Conservation (phyloP, 176 grass and related monocot genomes). For the Carex parvula region DNA sequence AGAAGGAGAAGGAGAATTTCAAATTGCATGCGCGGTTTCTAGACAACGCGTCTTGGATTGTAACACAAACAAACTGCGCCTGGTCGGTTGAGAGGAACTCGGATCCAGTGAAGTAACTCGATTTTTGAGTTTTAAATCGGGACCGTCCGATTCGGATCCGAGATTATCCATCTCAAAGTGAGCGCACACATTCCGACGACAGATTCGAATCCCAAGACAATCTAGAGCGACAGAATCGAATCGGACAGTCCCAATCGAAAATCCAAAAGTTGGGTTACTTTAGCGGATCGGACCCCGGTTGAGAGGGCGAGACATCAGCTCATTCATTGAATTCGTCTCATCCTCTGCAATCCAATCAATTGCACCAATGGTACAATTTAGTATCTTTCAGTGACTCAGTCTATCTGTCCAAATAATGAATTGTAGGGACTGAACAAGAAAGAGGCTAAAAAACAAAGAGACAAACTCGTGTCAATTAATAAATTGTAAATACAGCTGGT, state of each 20-base stretch:
- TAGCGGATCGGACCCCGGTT: too few species aligned
- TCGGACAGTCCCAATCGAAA: too few species aligned
- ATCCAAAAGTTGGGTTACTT: too few species aligned
- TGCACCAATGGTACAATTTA: not conserved
- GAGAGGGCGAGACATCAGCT: not conserved
- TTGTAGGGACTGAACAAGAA: not conserved
- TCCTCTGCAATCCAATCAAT: not conserved
- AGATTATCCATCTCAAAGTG: too few species aligned
- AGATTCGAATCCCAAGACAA: too few species aligned
- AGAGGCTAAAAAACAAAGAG: not conserved
- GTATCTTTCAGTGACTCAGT: too few species aligned
- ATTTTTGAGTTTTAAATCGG: too few species aligned
- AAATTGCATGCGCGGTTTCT: constrained; percentile 1
- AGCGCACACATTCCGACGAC: too few species aligned
- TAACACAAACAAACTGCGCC: not conserved
- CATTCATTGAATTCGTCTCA: not conserved
- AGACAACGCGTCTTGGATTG: constrained; percentile 4
- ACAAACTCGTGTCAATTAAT: not conserved
- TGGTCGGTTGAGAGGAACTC: not conserved
- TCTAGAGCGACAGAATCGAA: too few species aligned
- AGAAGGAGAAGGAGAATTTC: not conserved
- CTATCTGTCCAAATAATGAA: not conserved
- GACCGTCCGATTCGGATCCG: too few species aligned
- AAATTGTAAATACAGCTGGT: constrained; percentile 16
- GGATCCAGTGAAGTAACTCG: too few species aligned